Conservation (phyloP, 345 rosid species). For the Lepidium africanum region DNA sequence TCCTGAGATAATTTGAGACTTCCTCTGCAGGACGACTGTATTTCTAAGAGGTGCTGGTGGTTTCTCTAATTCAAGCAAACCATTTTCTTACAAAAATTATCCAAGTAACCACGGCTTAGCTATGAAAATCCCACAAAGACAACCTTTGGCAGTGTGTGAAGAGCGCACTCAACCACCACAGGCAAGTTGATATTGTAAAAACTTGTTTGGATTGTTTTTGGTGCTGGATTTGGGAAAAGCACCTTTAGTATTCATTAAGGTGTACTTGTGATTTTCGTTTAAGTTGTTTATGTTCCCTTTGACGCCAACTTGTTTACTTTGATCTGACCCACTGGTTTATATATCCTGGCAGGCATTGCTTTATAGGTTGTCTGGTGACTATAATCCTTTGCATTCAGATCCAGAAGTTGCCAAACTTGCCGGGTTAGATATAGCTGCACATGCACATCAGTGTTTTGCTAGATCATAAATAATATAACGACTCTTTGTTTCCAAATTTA, state of each 20-base stretch:
- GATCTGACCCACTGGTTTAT: conserved; percentile 11
- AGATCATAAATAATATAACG: not conserved
- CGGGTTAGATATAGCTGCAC: conserved; percentile 44
- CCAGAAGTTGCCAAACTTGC: conserved; percentile 65
- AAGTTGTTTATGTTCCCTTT: not conserved
- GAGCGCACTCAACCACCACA: conserved; percentile 73
- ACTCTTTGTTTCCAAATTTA: not conserved
- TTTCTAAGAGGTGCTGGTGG: conserved; percentile 88
- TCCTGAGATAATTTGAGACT: not conserved
- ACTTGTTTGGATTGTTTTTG: not conserved
- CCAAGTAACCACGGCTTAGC: conserved; percentile 48
- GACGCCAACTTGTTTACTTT: not conserved
- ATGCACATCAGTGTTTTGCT: not conserved
- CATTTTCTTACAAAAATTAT: conserved; percentile 67
- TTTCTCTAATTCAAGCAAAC: conserved; percentile 65
- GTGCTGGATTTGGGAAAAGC: not conserved
- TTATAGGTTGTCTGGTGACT: conserved; percentile 91
- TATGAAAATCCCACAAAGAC: conserved; percentile 60
- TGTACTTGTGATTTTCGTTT: not conserved
- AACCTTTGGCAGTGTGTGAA: conserved; percentile 55
- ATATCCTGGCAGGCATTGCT: conserved; percentile 65
- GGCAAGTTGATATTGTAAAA: conserved; percentile 38
- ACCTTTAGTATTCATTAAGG: not conserved
- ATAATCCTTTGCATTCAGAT: conserved; percentile 93
- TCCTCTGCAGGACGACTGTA: conserved; percentile 44